Evolutionary conservation across 1,284 basidiomycete genomes (phyloP), one percentile per base, ranked within the genome.

Genomic region (Puccinia novopanici): DNA sequence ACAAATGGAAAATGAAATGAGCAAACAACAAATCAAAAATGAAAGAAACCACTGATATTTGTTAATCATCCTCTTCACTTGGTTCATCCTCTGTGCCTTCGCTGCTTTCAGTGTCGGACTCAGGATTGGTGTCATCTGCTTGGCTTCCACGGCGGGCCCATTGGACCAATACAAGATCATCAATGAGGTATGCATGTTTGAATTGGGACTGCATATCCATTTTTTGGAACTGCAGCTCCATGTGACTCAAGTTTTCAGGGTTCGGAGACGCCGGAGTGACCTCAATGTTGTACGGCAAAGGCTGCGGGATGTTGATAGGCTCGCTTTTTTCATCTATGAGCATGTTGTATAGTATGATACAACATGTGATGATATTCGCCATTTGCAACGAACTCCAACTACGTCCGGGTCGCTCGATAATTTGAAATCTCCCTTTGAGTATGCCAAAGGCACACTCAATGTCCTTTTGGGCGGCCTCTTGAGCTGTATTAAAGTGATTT

Each of bases 291-390:
- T 65, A n/a, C 19, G 61, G 61, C 5, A 65, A 19, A 3, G 15
- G 34, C 4, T 9, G 2, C 17, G 30, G 61, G 42, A 27, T 5
- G 42, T 34, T 2, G n/a, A 65, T 19, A 2, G 9, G 15, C 6
- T 2, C 9, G 3, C 3, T 9, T 8, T 65, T 22, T 13, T 65
- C 13, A 8, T 65, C 22, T 2, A 65, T 65, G 9, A 65, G 40
- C 61, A 65, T 65, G 37, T 65, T 65, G 37, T 65, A 37, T 10
- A 65, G 61, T 8, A 65, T 65, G 2, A 65, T n/a, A 42, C 61
- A 65, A 34, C 61, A 65, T 2, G 42, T 4, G 8, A 65, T 65
- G 8, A 42, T 34, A n/a, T 65, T 34, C 6, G 40, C 37, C 40
- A 65, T 42, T 19, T 22, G 5, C 6, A 15, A 12, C 50, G 4